phyloP scores from a whole-genome alignment of 495 filamentous ascomycete genomes.

The Xylaria curta region DNA sequence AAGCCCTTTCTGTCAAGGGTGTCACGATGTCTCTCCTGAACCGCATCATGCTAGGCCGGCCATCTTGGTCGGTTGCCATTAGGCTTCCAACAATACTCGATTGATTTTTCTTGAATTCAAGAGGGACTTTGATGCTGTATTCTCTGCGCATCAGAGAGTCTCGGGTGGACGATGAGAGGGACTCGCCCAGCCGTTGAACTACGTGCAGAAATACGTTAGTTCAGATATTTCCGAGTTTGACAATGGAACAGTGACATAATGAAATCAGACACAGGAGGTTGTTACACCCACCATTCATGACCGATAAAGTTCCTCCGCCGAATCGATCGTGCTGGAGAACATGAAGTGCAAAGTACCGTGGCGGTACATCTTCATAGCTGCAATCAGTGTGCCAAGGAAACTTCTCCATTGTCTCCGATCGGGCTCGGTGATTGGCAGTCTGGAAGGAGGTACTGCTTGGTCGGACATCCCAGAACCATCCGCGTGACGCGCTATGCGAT shows the following conservation, averaged over 20 bases:
- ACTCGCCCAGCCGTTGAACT: slow-evolving; percentile 42
- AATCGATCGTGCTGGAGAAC: slow-evolving; percentile 46
- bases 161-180: slow-evolving; percentile 36
- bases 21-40: slow-evolving; percentile 41
- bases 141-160: slow-evolving; percentile 30
- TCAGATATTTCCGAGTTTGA: not conserved
- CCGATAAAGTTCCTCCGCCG: slow-evolving; percentile 47
- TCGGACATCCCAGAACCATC: slow-evolving; percentile 50
- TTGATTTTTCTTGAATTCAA: slow-evolving; percentile 41
- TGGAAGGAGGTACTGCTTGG: slow-evolving; percentile 25
- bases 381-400: slow-evolving; percentile 36
- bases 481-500: slow-evolving; percentile 43
- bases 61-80: not conserved
- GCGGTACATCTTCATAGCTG: slow-evolving; percentile 29
- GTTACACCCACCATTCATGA: slow-evolving; percentile 32
- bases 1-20: slow-evolving; percentile 39
- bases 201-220: slow-evolving; percentile 49
- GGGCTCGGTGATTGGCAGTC: slow-evolving; percentile 28
- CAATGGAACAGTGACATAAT: not conserved
- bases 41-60: slow-evolving; percentile 31
- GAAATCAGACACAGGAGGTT: not conserved
- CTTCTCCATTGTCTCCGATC: slow-evolving; percentile 32
- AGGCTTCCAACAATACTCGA: slow-evolving; percentile 28
- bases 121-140: slow-evolving; percentile 41
- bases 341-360: slow-evolving; percentile 41